Evolutionary conservation across 768 basidiomycete species (phyloP), one percentile per base, ranked within the genome.

Genomic region (Lentinula raphanica): DNA sequence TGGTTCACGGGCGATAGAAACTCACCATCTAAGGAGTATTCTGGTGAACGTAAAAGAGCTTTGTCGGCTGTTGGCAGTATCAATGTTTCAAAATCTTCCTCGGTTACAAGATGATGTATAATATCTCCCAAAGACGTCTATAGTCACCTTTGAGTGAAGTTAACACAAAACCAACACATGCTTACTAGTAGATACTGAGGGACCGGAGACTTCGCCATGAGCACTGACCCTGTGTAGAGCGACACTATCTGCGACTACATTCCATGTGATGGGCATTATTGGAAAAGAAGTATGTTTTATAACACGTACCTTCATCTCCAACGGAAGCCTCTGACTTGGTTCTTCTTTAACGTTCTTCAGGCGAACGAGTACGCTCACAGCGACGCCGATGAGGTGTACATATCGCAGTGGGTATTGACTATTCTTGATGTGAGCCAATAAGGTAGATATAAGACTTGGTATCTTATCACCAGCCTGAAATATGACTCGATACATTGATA

Each of bases 11-110:
- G n/a, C n/a, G n/a, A n/a, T n/a, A n/a, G n/a, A n/a, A n/a, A 36
- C 31, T 35, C 31, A 53, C 50, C 36, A 25, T 57, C 56, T 17
- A 96, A 77, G 0, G 88, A 83, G 40, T 82, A 76, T 69, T 96
- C 94, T 0, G 95, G 93, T 1, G 90, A 88, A 27, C 92, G 84
- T 9, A 92, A 71, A 7, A 96, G 67, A 1, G 90, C 83, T 63
- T 92, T 93, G 66, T 95, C 93, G 36, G 91, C 82, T 0, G 78
- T 77, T 0, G 92, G 91, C 0, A 94, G 71, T 44, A 95, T 73
- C 0, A 72, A 70, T 4, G 73, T 68, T 1, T 69, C 68, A 28
- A 94, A 71, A 36, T 87, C 84, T 0, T 79, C 75, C 0, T 75
- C 66, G 1, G 73, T 72, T 3, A 91, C 67, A 50, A 77, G 81